Conservation (phyloP, 208 protist species). For the Kentomonas sorsogonicus region DNA sequence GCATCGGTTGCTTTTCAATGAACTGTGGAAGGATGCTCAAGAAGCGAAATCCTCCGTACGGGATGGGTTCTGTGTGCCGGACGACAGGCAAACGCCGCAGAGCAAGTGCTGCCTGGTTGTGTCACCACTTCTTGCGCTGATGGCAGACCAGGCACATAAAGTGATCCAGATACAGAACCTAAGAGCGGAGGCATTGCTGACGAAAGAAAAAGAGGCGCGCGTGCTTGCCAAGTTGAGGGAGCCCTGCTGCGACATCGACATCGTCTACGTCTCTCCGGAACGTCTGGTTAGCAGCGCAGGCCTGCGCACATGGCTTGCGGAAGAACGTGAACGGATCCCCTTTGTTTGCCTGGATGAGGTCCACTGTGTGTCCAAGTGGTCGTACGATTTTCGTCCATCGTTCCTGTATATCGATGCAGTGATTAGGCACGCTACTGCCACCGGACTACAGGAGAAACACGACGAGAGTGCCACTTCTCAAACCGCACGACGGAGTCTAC, state of each 20-base stretch:
- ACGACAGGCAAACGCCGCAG: conserved; percentile 5
- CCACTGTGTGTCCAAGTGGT: conserved; percentile 96
- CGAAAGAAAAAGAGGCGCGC: conserved; percentile 30
- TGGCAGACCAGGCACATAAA: conserved; percentile 91
- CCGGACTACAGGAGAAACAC: neutral
- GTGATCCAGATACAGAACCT: conserved; percentile 30
- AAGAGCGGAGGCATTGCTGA: conserved; percentile 46
- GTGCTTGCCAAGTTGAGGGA: conserved; percentile 38
- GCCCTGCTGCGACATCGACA: conserved; percentile 49
- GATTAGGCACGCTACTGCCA: conserved; percentile 22
- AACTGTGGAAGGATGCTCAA: conserved; percentile 22
- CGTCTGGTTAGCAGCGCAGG: conserved; percentile 43
- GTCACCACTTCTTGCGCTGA: conserved; percentile 94
- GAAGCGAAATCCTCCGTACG: neutral
- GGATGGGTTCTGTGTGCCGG: neutral
- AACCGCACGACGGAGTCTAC: conserved; percentile 5
- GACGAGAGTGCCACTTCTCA: neutral
- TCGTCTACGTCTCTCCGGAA: conserved; percentile 85
- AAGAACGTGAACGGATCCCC: conserved; percentile 52
- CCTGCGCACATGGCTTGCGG: conserved; percentile 36
- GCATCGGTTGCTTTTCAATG: conserved; percentile 60
- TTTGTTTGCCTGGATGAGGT: conserved; percentile 94
- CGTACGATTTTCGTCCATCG: conserved; percentile 91
- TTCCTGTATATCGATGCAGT: conserved; percentile 78
- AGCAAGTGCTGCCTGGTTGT: conserved; percentile 85